These are phyloP conservation scores for Zanthoxylum bungeanum DNA, from an alignment of 345 rosid species.

Conservation along the genomic window DNA sequence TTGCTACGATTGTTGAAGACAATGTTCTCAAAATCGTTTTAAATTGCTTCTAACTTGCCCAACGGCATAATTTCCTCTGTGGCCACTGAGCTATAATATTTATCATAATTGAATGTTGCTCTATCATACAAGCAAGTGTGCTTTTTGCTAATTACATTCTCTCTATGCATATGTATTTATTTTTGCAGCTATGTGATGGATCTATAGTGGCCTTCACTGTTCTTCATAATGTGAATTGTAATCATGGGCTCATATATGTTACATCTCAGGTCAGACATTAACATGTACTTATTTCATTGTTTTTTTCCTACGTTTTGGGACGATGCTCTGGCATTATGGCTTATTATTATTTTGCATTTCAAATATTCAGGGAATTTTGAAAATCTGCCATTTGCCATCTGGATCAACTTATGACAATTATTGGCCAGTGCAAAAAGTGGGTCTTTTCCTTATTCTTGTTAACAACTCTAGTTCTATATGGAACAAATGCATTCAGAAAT, in stretches of 20 bases:
- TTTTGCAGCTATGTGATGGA: constrained; percentile 88
- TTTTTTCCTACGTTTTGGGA: constrained; percentile 8
- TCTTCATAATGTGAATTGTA: constrained; percentile 96
- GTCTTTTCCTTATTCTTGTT: background rate
- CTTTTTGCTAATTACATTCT: constrained; percentile 19
- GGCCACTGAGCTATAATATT: background rate
- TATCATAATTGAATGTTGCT: background rate
- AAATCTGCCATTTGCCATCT: constrained; percentile 92
- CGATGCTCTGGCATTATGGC: constrained; percentile 14
- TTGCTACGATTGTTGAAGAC: background rate
- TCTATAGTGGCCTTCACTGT: constrained; percentile 92
- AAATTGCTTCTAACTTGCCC: background rate
- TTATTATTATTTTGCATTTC: constrained; percentile 16
- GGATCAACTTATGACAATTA: constrained; percentile 81
- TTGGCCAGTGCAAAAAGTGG: constrained; percentile 97
- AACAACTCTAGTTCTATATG: background rate
- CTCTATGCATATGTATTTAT: constrained; percentile 6
- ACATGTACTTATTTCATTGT: constrained; percentile 12
- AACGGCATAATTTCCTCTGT: background rate
- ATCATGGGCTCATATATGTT: constrained; percentile 90
- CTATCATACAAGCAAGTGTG: constrained; percentile 11
- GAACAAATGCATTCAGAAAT: background rate
- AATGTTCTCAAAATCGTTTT: background rate
- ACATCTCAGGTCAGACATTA: constrained; percentile 70
- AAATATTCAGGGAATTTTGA: constrained; percentile 68